A percentile compares a stretch with the other conserved stretches of the same genome.
These are phyloP conservation scores for Clarkia xantiana DNA, from an alignment of 345 rosid species.

Conservation along the genomic window DNA sequence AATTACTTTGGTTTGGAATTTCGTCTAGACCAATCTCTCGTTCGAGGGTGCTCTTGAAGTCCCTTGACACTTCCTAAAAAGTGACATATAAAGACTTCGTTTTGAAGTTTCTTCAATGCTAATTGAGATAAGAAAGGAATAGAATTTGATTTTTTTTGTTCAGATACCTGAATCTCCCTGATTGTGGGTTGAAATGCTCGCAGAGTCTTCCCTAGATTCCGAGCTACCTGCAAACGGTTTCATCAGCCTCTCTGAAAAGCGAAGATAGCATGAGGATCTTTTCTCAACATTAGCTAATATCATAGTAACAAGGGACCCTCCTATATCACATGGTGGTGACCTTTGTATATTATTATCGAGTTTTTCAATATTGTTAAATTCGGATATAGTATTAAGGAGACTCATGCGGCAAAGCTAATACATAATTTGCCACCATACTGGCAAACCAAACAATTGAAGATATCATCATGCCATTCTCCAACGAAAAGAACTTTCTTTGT, in stretches of 20 bases:
- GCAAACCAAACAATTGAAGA: no score
- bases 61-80: constrained; percentile 81
- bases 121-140: not conserved
- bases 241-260: not conserved
- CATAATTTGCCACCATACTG: no score
- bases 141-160: not conserved
- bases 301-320: no score
- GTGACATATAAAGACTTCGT: not conserved
- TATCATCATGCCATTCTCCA: no score
- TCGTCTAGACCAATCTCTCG: constrained; percentile 83
- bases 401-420: no score
- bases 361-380: no score
- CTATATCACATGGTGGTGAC: no score
- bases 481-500: no score
- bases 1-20: constrained; percentile 22
- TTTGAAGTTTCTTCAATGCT: constrained; percentile 1
- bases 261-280: no score
- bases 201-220: constrained; percentile 81
- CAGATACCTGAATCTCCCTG: constrained; percentile 75
- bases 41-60: constrained; percentile 88
- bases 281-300: no score
- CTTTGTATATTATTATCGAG: no score
- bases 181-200: constrained; percentile 91
- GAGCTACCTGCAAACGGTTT: constrained; percentile 53
- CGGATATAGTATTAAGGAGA: no score